These are phyloP conservation scores for Penicillium sp. DNA, from an alignment of 2,329 filamentous ascomycete species.

Conservation along the genomic window DNA sequence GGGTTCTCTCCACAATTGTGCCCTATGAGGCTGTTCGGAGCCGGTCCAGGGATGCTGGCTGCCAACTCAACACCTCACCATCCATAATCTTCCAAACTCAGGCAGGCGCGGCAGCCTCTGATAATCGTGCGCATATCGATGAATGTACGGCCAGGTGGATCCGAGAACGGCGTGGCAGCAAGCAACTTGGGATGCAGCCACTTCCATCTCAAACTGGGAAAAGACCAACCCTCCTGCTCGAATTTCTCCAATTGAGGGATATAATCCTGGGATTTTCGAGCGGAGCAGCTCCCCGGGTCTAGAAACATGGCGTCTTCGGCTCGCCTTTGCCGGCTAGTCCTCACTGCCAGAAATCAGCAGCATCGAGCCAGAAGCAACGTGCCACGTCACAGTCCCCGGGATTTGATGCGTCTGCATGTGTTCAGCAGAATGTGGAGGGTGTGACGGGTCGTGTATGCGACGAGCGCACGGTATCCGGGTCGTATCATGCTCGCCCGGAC, in stretches of 20 bases:
- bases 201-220: constrained; percentile 7
- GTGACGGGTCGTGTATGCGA: constrained; percentile 33
- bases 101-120: constrained; percentile 18
- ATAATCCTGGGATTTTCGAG: constrained; percentile 3
- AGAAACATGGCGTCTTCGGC: constrained; percentile 21
- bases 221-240: constrained; percentile 7
- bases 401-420: constrained; percentile 38
- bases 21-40: constrained; percentile 20
- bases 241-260: constrained; percentile 11
- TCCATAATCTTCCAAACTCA: constrained; percentile 20
- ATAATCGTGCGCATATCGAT: constrained; percentile 22
- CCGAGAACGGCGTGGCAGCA: background rate
- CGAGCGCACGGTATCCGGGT: constrained; percentile 25
- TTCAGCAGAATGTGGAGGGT: constrained; percentile 32
- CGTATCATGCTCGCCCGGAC: constrained; percentile 31
- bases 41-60: constrained; percentile 23
- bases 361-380: constrained; percentile 31
- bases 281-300: constrained; percentile 12
- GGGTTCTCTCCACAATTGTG: constrained; percentile 16
- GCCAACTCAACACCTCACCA: constrained; percentile 28
- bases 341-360: constrained; percentile 22
- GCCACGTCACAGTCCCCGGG: constrained; percentile 41
- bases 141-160: constrained; percentile 4
- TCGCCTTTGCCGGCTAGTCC: constrained; percentile 22
- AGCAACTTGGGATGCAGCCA: constrained; percentile 12